Evolutionary conservation across 2,329 filamentous ascomycete species (phyloP), one percentile per base, ranked within the genome.

Genomic region (Cladosporium colombiae): DNA sequence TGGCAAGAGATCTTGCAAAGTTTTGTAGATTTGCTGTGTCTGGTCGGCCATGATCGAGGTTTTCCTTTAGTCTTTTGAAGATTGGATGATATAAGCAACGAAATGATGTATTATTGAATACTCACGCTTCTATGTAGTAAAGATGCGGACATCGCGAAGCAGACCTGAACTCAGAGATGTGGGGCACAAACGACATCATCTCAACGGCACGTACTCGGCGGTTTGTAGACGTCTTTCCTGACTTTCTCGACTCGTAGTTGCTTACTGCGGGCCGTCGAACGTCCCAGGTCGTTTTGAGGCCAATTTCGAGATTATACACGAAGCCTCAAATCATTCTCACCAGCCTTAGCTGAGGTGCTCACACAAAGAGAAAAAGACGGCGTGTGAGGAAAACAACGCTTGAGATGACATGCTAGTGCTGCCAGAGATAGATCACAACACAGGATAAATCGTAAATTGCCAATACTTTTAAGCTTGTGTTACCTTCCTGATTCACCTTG

Each of bases 171-270:
- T 57, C 55, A 25, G 18, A 35, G 21, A 57, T 23, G 55, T 57
- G 55, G 55, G 55, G 55, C 55, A 21, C 40, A 21, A 21, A 57
- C 31, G 31, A 40, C 55, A 57, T 57, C 55, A 57, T 57, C 31
- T 57, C 55, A 18, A 40, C 55, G 55, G 55, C 55, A 33, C 13
- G 55, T 40, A 57, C n/a, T 57, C 55, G 55, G 55, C 49, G 49
- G n/a, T 27, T 27, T 29, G 49, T 52, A 18, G 27, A 52, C 4
- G 10, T 46, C 8, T 23, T 2, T 46, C 13, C n/a, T 7, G 1
- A 46, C 40, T 46, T n/a, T 7, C n/a, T 21, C n/a, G 14, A 46
- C n/a, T 21, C n/a, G 40, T n/a, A 23, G n/a, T 21, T 46, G 40
- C 40, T 21, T 21, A 46, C 11, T 11, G 3, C 7, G n/a, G n/a